Percentiles rank a stretch among this genome's conserved stretches.
These are phyloP conservation scores for Paramecium primaurelia DNA, from an alignment of 73 alveolate genomes.

Conservation along the genomic window DNA sequence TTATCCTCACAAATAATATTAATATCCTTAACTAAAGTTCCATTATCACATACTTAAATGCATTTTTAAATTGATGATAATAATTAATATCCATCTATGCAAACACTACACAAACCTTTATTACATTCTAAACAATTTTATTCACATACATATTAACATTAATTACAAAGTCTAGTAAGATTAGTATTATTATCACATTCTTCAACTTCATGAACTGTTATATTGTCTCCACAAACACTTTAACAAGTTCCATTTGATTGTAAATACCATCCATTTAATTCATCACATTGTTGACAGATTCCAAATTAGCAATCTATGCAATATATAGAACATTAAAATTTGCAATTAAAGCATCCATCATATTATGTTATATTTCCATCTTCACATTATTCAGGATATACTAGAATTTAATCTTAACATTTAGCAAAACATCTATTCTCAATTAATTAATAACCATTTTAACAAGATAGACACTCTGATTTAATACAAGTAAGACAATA, in stretches of 20 bases:
- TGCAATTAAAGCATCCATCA: background rate
- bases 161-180: background rate
- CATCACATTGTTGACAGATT: background rate
- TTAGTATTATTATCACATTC: background rate
- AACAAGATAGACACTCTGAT: background rate
- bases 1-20: background rate
- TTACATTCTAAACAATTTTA: background rate
- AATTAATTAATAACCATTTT: background rate
- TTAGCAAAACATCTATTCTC: background rate
- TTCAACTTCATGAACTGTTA: background rate
- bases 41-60: background rate
- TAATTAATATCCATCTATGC: background rate
- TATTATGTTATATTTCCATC: background rate
- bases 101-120: background rate
- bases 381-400: background rate
- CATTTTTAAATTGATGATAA: background rate
- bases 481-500: background rate
- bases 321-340: background rate
- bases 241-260: background rate
- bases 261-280: background rate
- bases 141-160: background rate
- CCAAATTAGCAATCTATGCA: background rate
- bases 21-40: background rate
- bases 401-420: background rate
- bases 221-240: conserved; percentile 52